Evolutionary conservation across 306 rosid species (phyloP).

Genomic region (Ormosia emarginata): DNA sequence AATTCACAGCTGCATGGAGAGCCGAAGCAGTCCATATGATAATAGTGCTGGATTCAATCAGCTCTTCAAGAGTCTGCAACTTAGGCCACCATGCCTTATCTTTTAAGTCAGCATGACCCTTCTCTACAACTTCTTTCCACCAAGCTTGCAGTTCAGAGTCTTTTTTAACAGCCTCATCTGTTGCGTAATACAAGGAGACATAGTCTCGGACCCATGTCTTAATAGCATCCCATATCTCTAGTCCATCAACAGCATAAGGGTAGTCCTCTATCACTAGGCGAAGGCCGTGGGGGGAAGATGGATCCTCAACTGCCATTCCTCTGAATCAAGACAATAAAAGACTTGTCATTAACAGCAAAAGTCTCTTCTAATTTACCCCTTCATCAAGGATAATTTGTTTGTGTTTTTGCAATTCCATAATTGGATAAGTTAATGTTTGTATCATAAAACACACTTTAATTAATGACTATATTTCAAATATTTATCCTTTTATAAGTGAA

Average conservation of each 20-base stretch:
- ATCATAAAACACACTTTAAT: neutral
- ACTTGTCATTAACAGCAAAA: neutral
- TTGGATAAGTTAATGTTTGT: neutral
- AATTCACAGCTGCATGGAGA: slow-evolving; percentile 67
- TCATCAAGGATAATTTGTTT: neutral
- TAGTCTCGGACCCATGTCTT: slow-evolving; percentile 56
- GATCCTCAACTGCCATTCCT: slow-evolving; percentile 64
- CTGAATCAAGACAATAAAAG: slow-evolving; percentile 25
- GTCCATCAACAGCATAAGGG: slow-evolving; percentile 61
- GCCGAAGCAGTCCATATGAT: slow-evolving; percentile 74
- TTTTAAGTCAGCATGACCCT: slow-evolving; percentile 63
- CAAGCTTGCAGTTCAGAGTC: slow-evolving; percentile 62
- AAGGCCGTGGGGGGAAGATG: slow-evolving; percentile 51
- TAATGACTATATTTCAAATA: neutral
- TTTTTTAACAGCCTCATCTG: slow-evolving; percentile 30
- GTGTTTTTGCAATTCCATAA: neutral
- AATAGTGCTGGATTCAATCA: slow-evolving; percentile 40
- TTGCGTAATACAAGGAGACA: slow-evolving; percentile 40
- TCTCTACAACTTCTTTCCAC: slow-evolving; percentile 64
- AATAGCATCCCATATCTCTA: slow-evolving; percentile 67
- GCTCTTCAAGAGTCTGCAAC: slow-evolving; percentile 40
- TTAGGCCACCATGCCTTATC: slow-evolving; percentile 67
- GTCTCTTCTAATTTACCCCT: neutral
- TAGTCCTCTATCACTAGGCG: slow-evolving; percentile 60
- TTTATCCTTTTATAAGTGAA: no score